These are phyloP conservation scores for Mucor sp. DNA, from an alignment of 371 early-diverging fungal genomes.

Conservation along the genomic window DNA sequence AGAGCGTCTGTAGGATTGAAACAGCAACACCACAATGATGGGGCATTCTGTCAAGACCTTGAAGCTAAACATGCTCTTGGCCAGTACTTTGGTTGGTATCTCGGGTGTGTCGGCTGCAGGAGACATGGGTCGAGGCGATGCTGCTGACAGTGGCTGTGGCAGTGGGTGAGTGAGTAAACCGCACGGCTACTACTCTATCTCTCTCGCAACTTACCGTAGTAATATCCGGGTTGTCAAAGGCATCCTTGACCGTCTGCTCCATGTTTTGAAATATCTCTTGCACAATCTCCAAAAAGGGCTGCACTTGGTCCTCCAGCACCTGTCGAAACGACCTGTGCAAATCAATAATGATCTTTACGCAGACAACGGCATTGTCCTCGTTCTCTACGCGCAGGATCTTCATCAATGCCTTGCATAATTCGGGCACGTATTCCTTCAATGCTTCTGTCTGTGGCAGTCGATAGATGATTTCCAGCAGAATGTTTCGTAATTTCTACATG, in stretches of 20 bases:
- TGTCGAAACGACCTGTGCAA: conserved; percentile 86
- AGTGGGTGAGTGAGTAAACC: not conserved
- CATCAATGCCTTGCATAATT: conserved; percentile 70
- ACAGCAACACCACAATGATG: conserved; percentile 94
- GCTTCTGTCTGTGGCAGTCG: conserved; percentile 88
- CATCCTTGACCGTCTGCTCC: conserved; percentile 80
- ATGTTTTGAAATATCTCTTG: conserved; percentile 91
- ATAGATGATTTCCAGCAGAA: conserved; percentile 91
- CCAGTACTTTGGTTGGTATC: conserved; percentile 66
- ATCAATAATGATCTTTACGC: conserved; percentile 93
- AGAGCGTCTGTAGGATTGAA: conserved; percentile 84
- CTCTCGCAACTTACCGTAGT: conserved; percentile 50
- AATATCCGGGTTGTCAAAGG: conserved; percentile 69
- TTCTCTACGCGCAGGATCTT: conserved; percentile 86
- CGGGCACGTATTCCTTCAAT: conserved; percentile 63
- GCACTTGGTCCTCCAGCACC: conserved; percentile 83
- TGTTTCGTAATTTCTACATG: conserved; percentile 86
- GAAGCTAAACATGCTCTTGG: conserved; percentile 84
- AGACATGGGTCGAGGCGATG: conserved; percentile 80
- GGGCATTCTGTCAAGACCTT: conserved; percentile 98
- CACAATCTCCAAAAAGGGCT: conserved; percentile 90
- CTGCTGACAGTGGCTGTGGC: conserved; percentile 50
- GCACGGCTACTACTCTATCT: too few species aligned
- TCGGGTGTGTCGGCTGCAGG: conserved; percentile 70
- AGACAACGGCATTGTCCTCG: conserved; percentile 95